Conservation (phyloP, 2,329 filamentous ascomycete species). For the Alternaria sp. region DNA sequence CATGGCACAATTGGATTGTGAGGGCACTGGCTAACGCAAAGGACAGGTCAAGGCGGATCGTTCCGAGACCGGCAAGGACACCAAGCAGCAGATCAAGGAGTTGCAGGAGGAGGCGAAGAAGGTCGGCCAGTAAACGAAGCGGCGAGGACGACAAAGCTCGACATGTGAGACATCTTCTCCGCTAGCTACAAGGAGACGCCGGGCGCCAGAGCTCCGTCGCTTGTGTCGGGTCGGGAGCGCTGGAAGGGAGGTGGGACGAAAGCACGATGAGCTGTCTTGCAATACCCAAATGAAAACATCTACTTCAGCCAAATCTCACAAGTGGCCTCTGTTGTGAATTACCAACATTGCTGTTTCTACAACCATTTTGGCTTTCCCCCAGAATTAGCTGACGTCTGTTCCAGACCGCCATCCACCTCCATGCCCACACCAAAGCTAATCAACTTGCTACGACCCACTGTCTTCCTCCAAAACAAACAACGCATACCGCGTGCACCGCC, state of each 20-base stretch:
- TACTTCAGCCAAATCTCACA: neutral
- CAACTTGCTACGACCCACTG: neutral
- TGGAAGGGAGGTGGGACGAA: neutral
- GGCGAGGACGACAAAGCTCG: neutral
- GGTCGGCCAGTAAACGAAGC: slow-evolving; percentile 8
- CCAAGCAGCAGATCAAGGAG: slow-evolving; percentile 54
- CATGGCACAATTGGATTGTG: neutral
- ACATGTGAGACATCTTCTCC: neutral
- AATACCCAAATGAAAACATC: neutral
- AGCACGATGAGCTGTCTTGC: slow-evolving; percentile 4
- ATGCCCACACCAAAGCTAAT: neutral
- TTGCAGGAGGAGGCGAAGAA: slow-evolving; percentile 57
- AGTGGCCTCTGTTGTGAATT: rapidly evolving
- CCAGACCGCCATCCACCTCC: neutral
- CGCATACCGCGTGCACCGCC: neutral
- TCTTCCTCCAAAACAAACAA: neutral
- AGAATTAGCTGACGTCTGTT: neutral
- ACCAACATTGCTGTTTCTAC: too few species aligned
- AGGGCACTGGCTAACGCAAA: slow-evolving; percentile 1
- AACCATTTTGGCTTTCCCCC: neutral
- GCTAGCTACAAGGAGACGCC: neutral
- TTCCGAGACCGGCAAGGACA: slow-evolving; percentile 49
- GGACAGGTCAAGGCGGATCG: slow-evolving; percentile 55
- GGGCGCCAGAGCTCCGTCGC: neutral
- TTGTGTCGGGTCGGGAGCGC: neutral